Percentiles rank a stretch among this genome's conserved stretches.
phyloP scores from a whole-genome alignment of 176 grass and related monocot species.

The Triticum urartu region DNA sequence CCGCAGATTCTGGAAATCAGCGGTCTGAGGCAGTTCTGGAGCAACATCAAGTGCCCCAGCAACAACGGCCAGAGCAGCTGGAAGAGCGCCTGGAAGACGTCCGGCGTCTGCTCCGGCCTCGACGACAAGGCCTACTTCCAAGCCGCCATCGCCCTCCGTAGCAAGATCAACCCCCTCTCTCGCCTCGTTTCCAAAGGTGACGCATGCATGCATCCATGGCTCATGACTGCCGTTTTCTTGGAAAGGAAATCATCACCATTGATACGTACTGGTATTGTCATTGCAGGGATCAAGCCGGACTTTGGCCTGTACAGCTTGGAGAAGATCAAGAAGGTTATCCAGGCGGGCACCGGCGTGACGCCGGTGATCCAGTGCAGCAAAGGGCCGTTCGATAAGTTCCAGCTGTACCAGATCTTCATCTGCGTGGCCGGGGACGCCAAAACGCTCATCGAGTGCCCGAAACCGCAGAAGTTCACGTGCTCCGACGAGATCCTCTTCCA shows the following conservation, averaged over 20 bases:
- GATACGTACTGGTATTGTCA: not conserved
- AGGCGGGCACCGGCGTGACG: not conserved
- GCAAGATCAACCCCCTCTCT: constrained; percentile 21
- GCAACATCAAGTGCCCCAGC: constrained; percentile 50
- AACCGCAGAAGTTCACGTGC: not conserved
- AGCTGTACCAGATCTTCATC: constrained; percentile 36
- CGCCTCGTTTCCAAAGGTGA: constrained; percentile 19
- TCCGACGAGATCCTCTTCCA: constrained; percentile 30
- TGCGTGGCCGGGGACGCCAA: not conserved
- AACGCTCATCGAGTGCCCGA: constrained; percentile 39
- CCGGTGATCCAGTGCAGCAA: constrained; percentile 38
- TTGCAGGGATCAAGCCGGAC: constrained; percentile 32
- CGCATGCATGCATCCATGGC: too few relatives aligned
- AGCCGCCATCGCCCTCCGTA: constrained; percentile 27
- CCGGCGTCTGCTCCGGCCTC: constrained; percentile 44
- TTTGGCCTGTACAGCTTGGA: constrained; percentile 20
- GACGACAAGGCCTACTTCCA: constrained; percentile 28
- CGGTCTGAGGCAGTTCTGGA: constrained; percentile 30
- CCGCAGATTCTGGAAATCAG: constrained; percentile 9
- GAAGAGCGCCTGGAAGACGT: constrained; percentile 44
- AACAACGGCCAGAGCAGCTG: constrained; percentile 18
- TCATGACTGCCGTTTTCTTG: too few relatives aligned
- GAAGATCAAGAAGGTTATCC: constrained; percentile 28
- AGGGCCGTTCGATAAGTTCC: constrained; percentile 29
- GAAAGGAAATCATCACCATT: not conserved